These are phyloP conservation scores for Debaryomycetaceae sp. DNA, from an alignment of 1,139 yeast species.

Conservation along the genomic window DNA sequence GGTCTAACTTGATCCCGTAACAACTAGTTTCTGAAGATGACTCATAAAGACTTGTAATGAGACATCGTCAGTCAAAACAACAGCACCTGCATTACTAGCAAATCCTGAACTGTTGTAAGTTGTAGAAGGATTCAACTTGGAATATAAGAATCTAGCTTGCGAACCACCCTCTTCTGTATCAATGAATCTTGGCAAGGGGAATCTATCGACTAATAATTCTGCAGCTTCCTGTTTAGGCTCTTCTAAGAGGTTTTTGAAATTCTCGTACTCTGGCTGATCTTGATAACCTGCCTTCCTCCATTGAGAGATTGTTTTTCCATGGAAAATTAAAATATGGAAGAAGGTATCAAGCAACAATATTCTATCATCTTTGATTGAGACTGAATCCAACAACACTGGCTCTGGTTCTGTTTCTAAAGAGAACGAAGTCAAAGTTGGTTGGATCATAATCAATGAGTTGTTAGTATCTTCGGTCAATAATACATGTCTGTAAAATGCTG, in stretches of 20 bases:
- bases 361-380: conserved; percentile 80
- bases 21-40: conserved; percentile 82
- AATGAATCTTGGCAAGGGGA: conserved; percentile 94
- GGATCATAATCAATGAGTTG: conserved; percentile 70
- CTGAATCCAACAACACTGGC: conserved; percentile 68
- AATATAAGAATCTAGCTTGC: conserved; percentile 93
- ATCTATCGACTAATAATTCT: conserved; percentile 83
- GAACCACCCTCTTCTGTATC: conserved; percentile 98
- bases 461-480: conserved; percentile 80
- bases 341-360: conserved; percentile 69
- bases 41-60: conserved; percentile 88
- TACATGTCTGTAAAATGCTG: conserved; percentile 94
- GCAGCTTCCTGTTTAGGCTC: conserved; percentile 94
- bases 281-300: conserved; percentile 98
- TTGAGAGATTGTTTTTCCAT: conserved; percentile 90
- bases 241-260: conserved; percentile 80
- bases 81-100: conserved; percentile 57
- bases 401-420: conserved; percentile 60
- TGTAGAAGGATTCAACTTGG: conserved; percentile 91
- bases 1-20: conserved; percentile 41
- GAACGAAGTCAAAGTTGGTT: conserved; percentile 78
- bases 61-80: conserved; percentile 93
- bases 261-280: conserved; percentile 84
- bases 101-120: conserved; percentile 65
- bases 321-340: conserved; percentile 87